Base-by-base conservation (phyloP, 2,329 filamentous ascomycete genomes). In the Celoporthe dispersa region DNA sequence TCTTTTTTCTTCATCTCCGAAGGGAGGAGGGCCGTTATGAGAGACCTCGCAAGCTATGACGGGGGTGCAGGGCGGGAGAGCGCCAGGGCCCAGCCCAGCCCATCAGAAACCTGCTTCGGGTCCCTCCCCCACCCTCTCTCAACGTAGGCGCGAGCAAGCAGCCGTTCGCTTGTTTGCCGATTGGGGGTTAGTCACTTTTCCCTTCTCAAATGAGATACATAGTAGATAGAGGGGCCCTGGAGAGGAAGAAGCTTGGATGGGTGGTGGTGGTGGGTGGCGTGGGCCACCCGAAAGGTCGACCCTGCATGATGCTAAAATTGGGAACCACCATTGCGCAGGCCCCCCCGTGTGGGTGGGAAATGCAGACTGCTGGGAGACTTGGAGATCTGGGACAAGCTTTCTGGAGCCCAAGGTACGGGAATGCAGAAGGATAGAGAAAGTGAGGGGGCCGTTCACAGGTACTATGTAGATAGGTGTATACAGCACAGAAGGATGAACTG, bases 241-340 rank as follows among this genome's bases (percentile, higher is more conserved):
- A 48, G n/a, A 11, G 19, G 25, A 16, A 14, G 22, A 33, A 60
- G 28, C 37, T 25, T 25, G 33, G 60, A 28, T 9, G 60, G 60
- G 22, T 39, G 57, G 57, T 9, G 28, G 31, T 9, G 28, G 57
- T 31, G 31, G 60, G 60, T 22, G 60, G 14, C 37, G 14, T 41
- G 39, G 62, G 39, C 62, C 62, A 41, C n/a, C 35, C 39, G 41
- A 64, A n/a, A 33, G 39, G 62, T 51, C 41, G 41, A 64, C 62
- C 62, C 62, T 64, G 62, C 62, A 64, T 64, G 62, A 64, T 64
- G 41, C 62, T 64, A 64, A 64, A 64, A 64, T 33, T 64, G 62
- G 62, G 37, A 25, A 37, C 35, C 35, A 48, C 39, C 39, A 31
- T 22, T n/a, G 22, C 6, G 33, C 37, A n/a, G 37, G 25, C 12